phyloP scores from a whole-genome alignment of 2,329 filamentous ascomycete genomes.

The Plectosphaerella cucumerina region DNA sequence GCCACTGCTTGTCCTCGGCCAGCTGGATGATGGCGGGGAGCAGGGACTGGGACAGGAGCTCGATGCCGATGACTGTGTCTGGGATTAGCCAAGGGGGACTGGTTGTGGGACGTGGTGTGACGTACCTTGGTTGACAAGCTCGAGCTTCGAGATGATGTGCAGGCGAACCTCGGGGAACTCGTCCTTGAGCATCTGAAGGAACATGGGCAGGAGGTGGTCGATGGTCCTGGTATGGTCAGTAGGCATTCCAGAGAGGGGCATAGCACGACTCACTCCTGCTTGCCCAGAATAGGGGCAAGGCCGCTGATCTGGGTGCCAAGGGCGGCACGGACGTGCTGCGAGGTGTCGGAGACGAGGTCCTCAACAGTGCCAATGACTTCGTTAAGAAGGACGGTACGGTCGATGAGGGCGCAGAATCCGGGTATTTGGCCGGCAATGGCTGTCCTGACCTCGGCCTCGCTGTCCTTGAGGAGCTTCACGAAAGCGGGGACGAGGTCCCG shows the following conservation, averaged over 20 bases:
- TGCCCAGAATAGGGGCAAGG: conserved; percentile 92
- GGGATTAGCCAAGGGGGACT: not conserved
- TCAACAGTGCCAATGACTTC: conserved; percentile 97
- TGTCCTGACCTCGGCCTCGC: conserved; percentile 94
- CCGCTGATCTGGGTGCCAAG: conserved; percentile 96
- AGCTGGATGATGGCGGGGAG: conserved; percentile 96
- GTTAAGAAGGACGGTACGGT: conserved; percentile 81
- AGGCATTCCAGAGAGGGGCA: not conserved
- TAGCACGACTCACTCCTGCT: conserved; percentile 79
- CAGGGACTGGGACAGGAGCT: conserved; percentile 91
- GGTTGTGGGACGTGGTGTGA: conserved; percentile 3
- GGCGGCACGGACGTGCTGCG: conserved; percentile 93
- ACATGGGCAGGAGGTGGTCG: conserved; percentile 95
- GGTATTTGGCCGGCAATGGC: conserved; percentile 97
- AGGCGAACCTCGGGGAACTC: conserved; percentile 97
- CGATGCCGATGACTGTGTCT: conserved; percentile 84
- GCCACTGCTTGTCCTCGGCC: conserved; percentile 99
- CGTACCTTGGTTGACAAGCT: conserved; percentile 91
- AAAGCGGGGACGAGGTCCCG: conserved; percentile 94
- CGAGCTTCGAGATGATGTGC: conserved; percentile 99
- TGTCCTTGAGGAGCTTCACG: conserved; percentile 96
- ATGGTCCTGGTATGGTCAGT: conserved; percentile 63
- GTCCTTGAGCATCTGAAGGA: conserved; percentile 98
- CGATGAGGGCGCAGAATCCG: conserved; percentile 88
- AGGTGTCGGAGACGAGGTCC: conserved; percentile 91